Evolutionary conservation across 1,284 basidiomycete species (phyloP), one percentile per base, ranked within the genome.

Genomic region (Trichosporon inkin): DNA sequence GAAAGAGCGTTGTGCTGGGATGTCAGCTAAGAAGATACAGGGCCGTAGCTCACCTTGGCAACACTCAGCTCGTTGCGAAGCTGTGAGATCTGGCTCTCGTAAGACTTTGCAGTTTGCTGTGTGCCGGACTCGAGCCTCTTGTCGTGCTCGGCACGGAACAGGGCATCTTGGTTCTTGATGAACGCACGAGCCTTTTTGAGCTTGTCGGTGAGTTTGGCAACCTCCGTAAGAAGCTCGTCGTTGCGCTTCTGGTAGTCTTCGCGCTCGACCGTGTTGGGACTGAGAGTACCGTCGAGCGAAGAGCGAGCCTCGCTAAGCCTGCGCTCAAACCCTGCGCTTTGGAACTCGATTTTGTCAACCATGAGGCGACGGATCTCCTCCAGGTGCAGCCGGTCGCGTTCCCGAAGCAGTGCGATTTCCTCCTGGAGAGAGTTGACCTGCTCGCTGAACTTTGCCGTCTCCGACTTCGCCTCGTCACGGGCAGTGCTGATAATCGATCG

Each of bases 371-470:
- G 92, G 72, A 93, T 85, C 75, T 95, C 91, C 78, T 94, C 91
- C 41, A 93, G 84, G 71, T 94, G 90, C 86, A 93, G 90, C 69
- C 86, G 84, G 74, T 89, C 90, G 82, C 91, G 92, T 68, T 95
- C 92, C 41, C 80, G 80, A 3, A 90, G 81, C 24, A 88, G 86
- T 60, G 83, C 84, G 70, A 92, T 83, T 67, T 89, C 85, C 51
- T 83, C 83, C 69, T 83, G 85, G 39, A 93, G 77, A 32, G 81
- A 81, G 39, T 82, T 81, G 40, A 90, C 78, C 63, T 92, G 86
- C 2, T 80, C 80, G 69, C 90, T 88, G 14, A 95, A 82, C 19
- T 81, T 84, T 11, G 83, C 82, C 76, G 92, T 92, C 76, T 97
- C 93, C 69, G 89, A 87, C 70, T 88, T 88, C 54, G 95, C 89